Evolutionary conservation across 2,329 filamentous ascomycete species (phyloP).

Genomic region (Colletotrichum spinosum): DNA sequence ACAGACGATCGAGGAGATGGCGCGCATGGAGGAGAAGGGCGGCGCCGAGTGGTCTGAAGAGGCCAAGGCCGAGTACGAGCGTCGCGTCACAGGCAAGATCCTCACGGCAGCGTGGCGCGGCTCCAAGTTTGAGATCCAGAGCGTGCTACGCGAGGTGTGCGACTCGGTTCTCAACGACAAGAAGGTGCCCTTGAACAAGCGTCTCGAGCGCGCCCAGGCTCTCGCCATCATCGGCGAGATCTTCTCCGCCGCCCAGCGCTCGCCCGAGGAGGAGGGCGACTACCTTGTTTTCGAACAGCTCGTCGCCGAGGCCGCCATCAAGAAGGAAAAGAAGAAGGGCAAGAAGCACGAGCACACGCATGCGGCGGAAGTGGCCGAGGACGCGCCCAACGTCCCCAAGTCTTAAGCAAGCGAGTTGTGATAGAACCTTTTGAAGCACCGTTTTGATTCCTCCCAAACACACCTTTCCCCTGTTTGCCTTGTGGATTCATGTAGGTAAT

Average conservation of each 20-base stretch:
- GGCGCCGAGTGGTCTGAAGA: conserved; percentile 99
- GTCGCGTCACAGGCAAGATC: conserved; percentile 96
- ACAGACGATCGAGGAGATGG: conserved; percentile 99
- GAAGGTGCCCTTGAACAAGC: conserved; percentile 84
- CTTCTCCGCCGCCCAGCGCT: conserved; percentile 85
- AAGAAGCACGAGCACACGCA: conserved; percentile 68
- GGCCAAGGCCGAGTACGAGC: conserved; percentile 94
- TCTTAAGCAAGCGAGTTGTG: not conserved
- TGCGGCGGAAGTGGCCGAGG: conserved; percentile 43
- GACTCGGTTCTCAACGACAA: conserved; percentile 85
- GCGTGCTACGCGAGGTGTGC: conserved; percentile 93
- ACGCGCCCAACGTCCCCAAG: conserved; percentile 43
- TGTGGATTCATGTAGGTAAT: not conserved
- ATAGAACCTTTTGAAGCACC: not conserved
- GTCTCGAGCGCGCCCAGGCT: conserved; percentile 90
- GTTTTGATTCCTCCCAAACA: not conserved
- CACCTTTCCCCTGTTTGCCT: too few relatives aligned
- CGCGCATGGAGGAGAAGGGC: conserved; percentile 91
- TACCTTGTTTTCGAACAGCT: conserved; percentile 99
- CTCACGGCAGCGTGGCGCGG: conserved; percentile 96
- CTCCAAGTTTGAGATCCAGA: conserved; percentile 97
- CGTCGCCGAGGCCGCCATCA: conserved; percentile 94
- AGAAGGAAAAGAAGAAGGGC: conserved; percentile 90
- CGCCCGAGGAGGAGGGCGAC: conserved; percentile 96
- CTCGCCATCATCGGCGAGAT: conserved; percentile 90